Conservation (phyloP, 2,329 filamentous ascomycete genomes). For the Ceratocystis cacaofunesta region DNA sequence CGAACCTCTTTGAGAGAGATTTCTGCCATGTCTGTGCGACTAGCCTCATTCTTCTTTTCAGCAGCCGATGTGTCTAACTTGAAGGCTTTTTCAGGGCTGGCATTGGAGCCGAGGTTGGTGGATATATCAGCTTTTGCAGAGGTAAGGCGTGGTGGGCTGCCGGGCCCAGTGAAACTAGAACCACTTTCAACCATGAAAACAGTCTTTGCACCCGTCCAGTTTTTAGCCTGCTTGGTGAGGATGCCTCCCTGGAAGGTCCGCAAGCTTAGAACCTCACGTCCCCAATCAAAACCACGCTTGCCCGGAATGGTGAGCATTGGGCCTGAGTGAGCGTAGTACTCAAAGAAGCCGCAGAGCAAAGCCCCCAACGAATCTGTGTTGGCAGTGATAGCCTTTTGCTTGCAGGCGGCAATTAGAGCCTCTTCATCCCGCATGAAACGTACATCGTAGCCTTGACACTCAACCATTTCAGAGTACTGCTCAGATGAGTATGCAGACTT, state of each 20-base stretch:
- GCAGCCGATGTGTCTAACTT: background rate
- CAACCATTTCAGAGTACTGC: conserved; percentile 27
- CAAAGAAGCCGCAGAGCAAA: conserved; percentile 71
- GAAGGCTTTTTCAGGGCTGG: conserved; percentile 11
- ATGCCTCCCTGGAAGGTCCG: conserved; percentile 52
- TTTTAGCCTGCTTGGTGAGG: conserved; percentile 59
- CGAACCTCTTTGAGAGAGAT: conserved; percentile 51
- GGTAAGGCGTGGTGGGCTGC: background rate
- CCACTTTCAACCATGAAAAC: conserved; percentile 24
- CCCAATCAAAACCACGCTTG: conserved; percentile 61
- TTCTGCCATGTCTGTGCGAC: conserved; percentile 21
- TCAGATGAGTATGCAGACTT: conserved; percentile 24
- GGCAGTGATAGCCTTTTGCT: conserved; percentile 42
- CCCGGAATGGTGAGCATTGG: conserved; percentile 34
- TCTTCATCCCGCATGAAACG: conserved; percentile 65
- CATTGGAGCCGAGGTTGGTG: conserved; percentile 8
- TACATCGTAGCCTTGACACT: conserved; percentile 52
- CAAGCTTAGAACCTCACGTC: conserved; percentile 61
- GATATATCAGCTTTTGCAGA: background rate
- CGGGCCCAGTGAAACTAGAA: background rate
- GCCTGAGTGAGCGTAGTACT: conserved; percentile 59
- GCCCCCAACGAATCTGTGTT: conserved; percentile 57
- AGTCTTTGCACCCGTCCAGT: conserved; percentile 73
- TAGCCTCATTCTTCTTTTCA: conserved; percentile 18
- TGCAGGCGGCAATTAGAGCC: conserved; percentile 49